Conservation (phyloP, 108 stramenopile genomes). For the Cyclostephanos tholiformis region DNA sequence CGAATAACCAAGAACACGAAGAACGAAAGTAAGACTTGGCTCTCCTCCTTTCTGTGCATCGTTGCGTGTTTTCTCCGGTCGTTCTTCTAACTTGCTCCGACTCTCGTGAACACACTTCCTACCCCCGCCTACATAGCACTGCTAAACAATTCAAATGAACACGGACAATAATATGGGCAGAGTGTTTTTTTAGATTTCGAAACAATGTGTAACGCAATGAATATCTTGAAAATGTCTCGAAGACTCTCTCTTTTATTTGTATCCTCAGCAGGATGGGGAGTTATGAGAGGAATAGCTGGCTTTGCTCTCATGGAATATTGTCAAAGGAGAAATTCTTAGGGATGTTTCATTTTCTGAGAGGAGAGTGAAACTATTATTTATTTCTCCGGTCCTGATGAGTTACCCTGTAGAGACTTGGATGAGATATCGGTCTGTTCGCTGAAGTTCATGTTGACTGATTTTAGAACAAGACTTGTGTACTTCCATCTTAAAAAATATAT, state of each 20-base stretch:
- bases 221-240: conserved; percentile 14
- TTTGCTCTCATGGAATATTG: conserved; percentile 2
- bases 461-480: not conserved
- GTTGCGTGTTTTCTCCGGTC: not conserved
- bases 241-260: not conserved
- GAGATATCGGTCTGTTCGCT: not conserved
- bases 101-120: not conserved
- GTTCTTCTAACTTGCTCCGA: not conserved
- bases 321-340: conserved; percentile 8
- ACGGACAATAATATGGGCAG: not conserved
- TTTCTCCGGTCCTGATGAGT: not conserved
- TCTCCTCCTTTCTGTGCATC: not conserved
- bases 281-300: not conserved
- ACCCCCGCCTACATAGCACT: not conserved
- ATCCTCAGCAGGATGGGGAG: conserved; percentile 16
- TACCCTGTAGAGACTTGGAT: not conserved
- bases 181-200: conserved; percentile 11
- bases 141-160: conserved; percentile 12
- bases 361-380: not conserved
- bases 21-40: conserved; percentile 2
- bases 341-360: not conserved
- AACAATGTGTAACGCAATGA: conserved; percentile 18
- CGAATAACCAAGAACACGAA: conserved; percentile 12
- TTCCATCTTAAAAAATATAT: not conserved
- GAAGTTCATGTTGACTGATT: not conserved